Evolutionary conservation across 2,329 filamentous ascomycete species (phyloP).

Genomic region (Verticillium albo-atrum): DNA sequence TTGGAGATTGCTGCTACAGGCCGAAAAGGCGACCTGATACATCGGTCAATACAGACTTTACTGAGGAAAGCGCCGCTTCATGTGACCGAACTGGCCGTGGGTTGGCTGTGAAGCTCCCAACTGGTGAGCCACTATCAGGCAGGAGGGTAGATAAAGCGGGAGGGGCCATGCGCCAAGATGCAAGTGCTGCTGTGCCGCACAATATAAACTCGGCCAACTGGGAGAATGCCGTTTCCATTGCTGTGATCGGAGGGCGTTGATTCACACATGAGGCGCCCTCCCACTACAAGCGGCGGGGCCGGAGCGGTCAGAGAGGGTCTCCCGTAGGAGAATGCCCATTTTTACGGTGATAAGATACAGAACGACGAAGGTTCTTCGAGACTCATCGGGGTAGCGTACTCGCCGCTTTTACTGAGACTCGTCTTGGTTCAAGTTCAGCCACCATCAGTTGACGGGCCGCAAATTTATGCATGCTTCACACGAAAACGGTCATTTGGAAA

Average conservation of each 20-base stretch:
- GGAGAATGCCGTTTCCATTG: background rate
- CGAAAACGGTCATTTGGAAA: too few relatives aligned
- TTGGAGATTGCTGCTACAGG: background rate
- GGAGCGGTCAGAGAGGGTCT: background rate
- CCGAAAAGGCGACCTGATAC: background rate
- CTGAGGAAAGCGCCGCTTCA: background rate
- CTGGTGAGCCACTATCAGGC: background rate
- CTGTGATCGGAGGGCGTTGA: background rate
- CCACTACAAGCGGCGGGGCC: background rate
- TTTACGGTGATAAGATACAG: too few relatives aligned
- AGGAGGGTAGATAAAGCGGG: background rate
- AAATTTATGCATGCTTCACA: too few relatives aligned
- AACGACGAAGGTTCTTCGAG: too few relatives aligned
- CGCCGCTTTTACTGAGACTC: too few relatives aligned
- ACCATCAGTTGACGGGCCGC: too few relatives aligned
- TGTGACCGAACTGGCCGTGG: background rate
- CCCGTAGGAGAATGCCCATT: too few relatives aligned
- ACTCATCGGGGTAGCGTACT: too few relatives aligned
- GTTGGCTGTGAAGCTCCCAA: background rate
- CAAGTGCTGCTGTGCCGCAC: background rate
- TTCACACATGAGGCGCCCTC: background rate
- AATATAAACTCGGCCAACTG: background rate
- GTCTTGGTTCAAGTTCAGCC: too few relatives aligned
- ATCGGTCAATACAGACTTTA: background rate
- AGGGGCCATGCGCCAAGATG: background rate